Conservation (phyloP, 1,284 basidiomycete species). For the Ustilago nuda region DNA sequence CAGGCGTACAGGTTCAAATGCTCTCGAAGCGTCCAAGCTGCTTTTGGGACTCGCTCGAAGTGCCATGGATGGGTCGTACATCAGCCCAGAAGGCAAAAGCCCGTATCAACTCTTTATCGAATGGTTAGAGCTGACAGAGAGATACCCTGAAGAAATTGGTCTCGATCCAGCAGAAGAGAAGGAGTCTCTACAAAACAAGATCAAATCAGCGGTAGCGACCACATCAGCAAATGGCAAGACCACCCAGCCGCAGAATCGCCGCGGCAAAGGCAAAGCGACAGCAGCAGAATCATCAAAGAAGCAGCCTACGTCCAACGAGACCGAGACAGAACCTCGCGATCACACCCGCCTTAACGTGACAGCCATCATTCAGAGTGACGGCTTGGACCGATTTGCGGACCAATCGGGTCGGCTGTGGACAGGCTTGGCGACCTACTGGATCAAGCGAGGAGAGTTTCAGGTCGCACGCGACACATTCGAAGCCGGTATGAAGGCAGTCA, state of each 20-base stretch:
- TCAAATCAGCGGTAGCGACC: background rate
- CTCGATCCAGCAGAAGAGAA: conserved; percentile 78
- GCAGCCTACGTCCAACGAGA: conserved; percentile 73
- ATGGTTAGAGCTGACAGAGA: conserved; percentile 91
- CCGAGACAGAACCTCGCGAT: conserved; percentile 84
- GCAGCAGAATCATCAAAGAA: conserved; percentile 64
- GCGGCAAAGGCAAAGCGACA: conserved; percentile 51
- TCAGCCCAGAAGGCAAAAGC: conserved; percentile 91
- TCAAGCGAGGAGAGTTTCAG: conserved; percentile 94
- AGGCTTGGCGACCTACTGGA: conserved; percentile 97
- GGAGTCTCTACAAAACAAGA: conserved; percentile 6
- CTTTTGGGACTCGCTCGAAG: conserved; percentile 84
- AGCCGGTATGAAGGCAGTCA: conserved; percentile 81
- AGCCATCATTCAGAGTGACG: conserved; percentile 84
- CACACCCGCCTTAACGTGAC: conserved; percentile 85
- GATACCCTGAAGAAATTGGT: conserved; percentile 91
- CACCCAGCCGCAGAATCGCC: conserved; percentile 70
- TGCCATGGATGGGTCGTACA: conserved; percentile 84
- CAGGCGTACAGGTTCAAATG: conserved; percentile 68
- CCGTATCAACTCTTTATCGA: conserved; percentile 93
- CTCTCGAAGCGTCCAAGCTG: conserved; percentile 92
- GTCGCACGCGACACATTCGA: conserved; percentile 89
- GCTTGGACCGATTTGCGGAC: conserved; percentile 89
- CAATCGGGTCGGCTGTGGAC: conserved; percentile 97
- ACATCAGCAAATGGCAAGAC: conserved; percentile 10